Base-by-base conservation (phyloP, 164 flowering plant genomes). In the Umbilicus rupestris region DNA sequence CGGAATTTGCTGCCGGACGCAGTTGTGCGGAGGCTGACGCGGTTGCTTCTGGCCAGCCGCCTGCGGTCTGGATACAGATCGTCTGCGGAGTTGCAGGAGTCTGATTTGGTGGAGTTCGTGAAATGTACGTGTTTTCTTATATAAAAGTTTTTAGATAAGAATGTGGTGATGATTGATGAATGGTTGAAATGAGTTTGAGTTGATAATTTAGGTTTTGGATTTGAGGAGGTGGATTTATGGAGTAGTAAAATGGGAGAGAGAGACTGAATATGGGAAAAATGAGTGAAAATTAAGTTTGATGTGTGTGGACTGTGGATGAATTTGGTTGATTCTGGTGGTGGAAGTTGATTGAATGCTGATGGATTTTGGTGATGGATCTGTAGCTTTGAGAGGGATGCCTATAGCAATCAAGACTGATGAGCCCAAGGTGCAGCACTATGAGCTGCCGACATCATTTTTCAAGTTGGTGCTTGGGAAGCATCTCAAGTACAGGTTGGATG, bases 371-470 rank as follows among this genome's bases (percentile, higher is more conserved):
- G 60, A 11, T 39, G 10, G 22, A 39, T 30, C 55, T 73, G 69
- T 79, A 89, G 95, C 90, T 59, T 78, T 89, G 63, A 72, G 72
- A 63, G 90, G 85, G 46, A 87, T 89, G 96, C 95, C 98, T 17
- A 87, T 92, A 67, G 98, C 98, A 30, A 80, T 89, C 76, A 70
- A 81, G 77, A 92, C 96, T 3, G 96, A 88, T 11, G 68, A 70
- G 62, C 77, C 96, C 16, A 92, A 88, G 69, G 30, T 74, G 49
- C 98, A 92, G 64, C 98, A 89, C 70, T 92, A 92, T 73, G 96
- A 89, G 68, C 66, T 92, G 3, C 98, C 96, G 7, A 92, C 96
- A 15, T 84, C 90, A 63, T 92, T 92, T 82, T 92, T 92, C 83
- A 85, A 90, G 77, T 68, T 90, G 66, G 91, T 92, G 31, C 88